phyloP scores from a whole-genome alignment of 106 monocot species.

The Allium cepa region DNA sequence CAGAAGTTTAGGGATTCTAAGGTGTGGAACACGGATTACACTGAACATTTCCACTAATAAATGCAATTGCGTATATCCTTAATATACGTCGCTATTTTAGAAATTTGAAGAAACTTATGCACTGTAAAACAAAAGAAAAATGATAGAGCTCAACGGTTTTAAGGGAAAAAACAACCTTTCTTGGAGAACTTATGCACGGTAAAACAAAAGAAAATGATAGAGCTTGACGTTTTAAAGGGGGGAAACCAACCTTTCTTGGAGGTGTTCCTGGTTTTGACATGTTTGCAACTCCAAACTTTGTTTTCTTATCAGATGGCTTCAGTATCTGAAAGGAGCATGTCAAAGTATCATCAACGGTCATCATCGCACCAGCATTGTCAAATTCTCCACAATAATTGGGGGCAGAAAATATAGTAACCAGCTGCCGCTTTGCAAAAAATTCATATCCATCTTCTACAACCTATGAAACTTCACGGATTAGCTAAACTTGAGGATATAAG shows the following conservation, averaged over 20 bases:
- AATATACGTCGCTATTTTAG: no score
- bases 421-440: conserved; percentile 22
- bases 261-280: conserved; percentile 31
- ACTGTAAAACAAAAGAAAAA: no score
- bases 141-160: no score
- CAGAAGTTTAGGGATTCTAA: no score
- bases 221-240: no score
- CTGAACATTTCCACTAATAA: no score
- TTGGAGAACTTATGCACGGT: no score
- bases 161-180: no score
- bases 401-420: conserved; percentile 36
- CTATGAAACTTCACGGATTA: neutral
- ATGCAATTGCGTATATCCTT: no score
- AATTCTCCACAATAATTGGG: conserved; percentile 41
- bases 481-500: neutral
- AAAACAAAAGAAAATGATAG: no score
- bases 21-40: no score
- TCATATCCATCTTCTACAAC: conserved; percentile 24
- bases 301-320: conserved; percentile 33
- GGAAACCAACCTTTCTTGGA: conserved; percentile 23
- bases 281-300: conserved; percentile 17
- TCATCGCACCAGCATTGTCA: conserved; percentile 37
- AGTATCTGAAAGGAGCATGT: conserved; percentile 40
- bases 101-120: no score
- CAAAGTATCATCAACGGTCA: conserved; percentile 28